Base-by-base conservation (phyloP, 1,284 basidiomycete genomes). In the Psilocybe mexicana region DNA sequence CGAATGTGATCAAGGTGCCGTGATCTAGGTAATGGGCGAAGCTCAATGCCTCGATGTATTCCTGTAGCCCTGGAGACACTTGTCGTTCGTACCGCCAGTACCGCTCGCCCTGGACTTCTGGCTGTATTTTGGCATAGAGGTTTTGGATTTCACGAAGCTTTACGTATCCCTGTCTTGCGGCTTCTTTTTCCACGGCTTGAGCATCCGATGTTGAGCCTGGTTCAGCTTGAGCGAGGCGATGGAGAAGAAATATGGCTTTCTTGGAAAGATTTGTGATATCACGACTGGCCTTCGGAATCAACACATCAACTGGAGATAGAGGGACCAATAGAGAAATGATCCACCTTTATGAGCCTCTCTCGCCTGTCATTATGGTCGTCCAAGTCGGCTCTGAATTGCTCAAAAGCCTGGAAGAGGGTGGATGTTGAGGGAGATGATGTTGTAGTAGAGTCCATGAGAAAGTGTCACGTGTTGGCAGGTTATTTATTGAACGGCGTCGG, bases 191-290 rank as follows among this genome's bases (percentile, higher is more conserved):
- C 23, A 69, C 68, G 2, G 68, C 70, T 23, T 62, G 63, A 43
- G 75, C 73, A 26, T 81, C 74, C 48, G 67, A 61, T 42, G 61
- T 55, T 33, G 58, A 48, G 8, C 55, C 55, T n/a, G 67, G 69
- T 65, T 78, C 78, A 64, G 84, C 85, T 61, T 82, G 79, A 55
- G 84, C 78, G 57, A 87, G 79, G 43, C 95, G 89, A 69, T 98
- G 96, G 2, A 98, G 81, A 49, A 94, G 87, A 69, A 98, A 98
- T 62, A 99, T 98, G 68, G 89, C 81, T 74, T 94, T 96, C 73
- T 99, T 99, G 47, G 94, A 94, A n/a, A 92, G 80, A 63, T 87
- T 91, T 12, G 96, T 98, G 62, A 94, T 84, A 71, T 97, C 95
- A 35, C 96, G 84, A 69, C 86, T 88, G 43, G 83, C 79, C 89